Evolutionary conservation across 768 basidiomycete genomes (phyloP), one percentile per base, ranked within the genome.

Genomic region (Dentipellis fragilis): DNA sequence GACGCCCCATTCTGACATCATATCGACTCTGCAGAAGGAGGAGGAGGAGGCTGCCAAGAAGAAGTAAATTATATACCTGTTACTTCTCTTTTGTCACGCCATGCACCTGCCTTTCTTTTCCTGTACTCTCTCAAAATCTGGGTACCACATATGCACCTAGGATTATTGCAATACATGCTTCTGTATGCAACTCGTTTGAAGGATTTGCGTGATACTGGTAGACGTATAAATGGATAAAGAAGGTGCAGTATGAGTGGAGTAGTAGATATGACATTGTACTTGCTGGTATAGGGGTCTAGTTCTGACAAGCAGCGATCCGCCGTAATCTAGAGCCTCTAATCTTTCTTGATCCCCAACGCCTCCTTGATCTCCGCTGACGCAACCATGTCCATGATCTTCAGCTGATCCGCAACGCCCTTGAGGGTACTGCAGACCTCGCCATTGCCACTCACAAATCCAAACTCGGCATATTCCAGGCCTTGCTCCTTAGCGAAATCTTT

Each of bases 1-100:
- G n/a, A n/a, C 36, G 39, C 16, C 3, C 54, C 39, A 16, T 37
- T 36, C 36, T 51, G 23, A 54, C 65, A 66, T 22, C 52, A 23
- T 54, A 22, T n/a, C 37, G 23, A 29, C 55, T 49, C 64, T 64
- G 59, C 55, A 90, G 89, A 89, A 86, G 69, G 89, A 89, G 64
- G 92, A 92, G 69, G 91, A 93, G 80, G 91, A 93, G 69, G 89
- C 87, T 56, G 81, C 79, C 69, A 92, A 93, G 80, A 91, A 91
- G 77, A 91, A 93, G 76, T 89, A 83, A 74, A 73, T 57, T 56
- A 61, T 58, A 59, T 52, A 51, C 51, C 55, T 54, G 29, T 59
- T 63, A 53, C 49, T 62, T 59, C 56, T 63, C 56, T 56, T 10
- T 47, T 49, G 51, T 56, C 62, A 60, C 62, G 63, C 69, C 54